Evolutionary conservation across 345 rosid species (phyloP).

Genomic region (Arabidopsis suecica): DNA sequence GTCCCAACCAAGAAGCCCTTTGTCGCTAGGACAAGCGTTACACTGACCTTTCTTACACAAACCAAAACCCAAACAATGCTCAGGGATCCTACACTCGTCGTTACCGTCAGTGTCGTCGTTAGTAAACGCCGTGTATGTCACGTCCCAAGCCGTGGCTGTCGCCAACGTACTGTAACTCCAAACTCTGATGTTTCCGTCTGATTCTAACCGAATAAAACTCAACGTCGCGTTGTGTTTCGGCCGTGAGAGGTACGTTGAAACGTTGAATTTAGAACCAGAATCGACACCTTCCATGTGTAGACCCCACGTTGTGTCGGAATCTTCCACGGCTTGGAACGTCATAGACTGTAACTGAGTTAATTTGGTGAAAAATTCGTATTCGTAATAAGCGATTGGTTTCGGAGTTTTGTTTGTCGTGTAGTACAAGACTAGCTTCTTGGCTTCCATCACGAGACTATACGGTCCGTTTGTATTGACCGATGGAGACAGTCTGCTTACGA

Average conservation of each 20-base stretch:
- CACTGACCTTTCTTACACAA: constrained; percentile 45
- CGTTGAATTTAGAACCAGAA: constrained; percentile 23
- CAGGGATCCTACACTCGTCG: constrained; percentile 47
- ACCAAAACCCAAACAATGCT: constrained; percentile 42
- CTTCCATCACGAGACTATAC: constrained; percentile 61
- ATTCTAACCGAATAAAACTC: constrained; percentile 50
- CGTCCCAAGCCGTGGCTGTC: constrained; percentile 48
- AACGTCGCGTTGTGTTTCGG: constrained; percentile 56
- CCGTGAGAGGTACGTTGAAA: constrained; percentile 22
- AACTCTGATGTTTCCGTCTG: constrained; percentile 60
- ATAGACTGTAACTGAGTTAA: constrained; percentile 23
- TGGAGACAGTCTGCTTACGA: constrained; percentile 58
- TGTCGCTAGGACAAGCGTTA: constrained; percentile 45
- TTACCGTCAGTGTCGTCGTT: constrained; percentile 38
- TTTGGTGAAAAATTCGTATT: neutral
- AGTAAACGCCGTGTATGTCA: constrained; percentile 49
- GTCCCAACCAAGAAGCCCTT: constrained; percentile 56
- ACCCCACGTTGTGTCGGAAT: constrained; percentile 42
- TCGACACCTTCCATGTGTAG: constrained; percentile 29
- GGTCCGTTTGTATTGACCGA: constrained; percentile 49
- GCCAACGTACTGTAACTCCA: constrained; percentile 53
- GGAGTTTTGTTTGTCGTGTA: constrained; percentile 48
- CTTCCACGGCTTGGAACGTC: constrained; percentile 37
- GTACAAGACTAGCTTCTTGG: constrained; percentile 47
- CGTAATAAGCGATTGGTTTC: constrained; percentile 44